Conservation (phyloP, 768 basidiomycete genomes). For the Cystobasidium tubakii region DNA sequence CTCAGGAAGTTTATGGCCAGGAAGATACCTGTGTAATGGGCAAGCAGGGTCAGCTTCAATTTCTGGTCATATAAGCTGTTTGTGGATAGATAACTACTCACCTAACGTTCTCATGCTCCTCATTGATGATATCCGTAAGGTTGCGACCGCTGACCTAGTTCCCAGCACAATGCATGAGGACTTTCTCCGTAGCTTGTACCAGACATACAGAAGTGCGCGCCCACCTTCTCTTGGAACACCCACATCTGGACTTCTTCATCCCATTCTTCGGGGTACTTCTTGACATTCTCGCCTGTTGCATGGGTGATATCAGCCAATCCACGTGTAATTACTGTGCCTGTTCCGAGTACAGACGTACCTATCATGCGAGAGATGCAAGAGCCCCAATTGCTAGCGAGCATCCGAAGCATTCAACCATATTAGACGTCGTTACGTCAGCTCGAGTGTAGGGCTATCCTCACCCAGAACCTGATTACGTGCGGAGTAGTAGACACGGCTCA, state of each 20-base stretch:
- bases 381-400: conserved; percentile 31
- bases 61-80: conserved; percentile 44
- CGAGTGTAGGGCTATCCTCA: background rate
- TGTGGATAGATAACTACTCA: conserved; percentile 50
- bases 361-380: conserved; percentile 50
- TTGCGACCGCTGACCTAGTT: conserved; percentile 43
- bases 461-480: conserved; percentile 12
- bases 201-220: conserved; percentile 12
- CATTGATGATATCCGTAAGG: conserved; percentile 54
- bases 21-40: conserved; percentile 47
- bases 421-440: background rate
- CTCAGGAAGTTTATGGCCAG: conserved; percentile 50
- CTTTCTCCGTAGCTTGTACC: conserved; percentile 46
- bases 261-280: conserved; percentile 49
- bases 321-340: too few species aligned
- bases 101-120: conserved; percentile 52
- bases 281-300: conserved; percentile 48
- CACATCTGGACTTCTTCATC: conserved; percentile 53
- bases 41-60: background rate
- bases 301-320: background rate
- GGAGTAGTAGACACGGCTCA: background rate
- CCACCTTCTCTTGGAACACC: conserved; percentile 53
- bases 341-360: conserved; percentile 39
- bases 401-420: background rate
- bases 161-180: background rate